Evolutionary conservation across 2,329 filamentous ascomycete genomes (phyloP).

Genomic region (Alternaria ventricosa): DNA sequence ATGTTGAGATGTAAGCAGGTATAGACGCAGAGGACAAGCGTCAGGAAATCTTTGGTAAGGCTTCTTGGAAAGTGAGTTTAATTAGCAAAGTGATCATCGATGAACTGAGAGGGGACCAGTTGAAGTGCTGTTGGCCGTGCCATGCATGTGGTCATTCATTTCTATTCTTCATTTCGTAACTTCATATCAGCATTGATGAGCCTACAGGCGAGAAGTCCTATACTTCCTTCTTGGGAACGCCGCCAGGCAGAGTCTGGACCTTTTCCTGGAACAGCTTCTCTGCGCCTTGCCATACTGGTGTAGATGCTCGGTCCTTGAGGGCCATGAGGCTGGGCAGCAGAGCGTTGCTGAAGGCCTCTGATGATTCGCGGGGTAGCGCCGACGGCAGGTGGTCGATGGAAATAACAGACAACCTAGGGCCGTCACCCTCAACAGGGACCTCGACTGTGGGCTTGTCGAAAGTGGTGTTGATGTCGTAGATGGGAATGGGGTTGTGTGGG

Average conservation of each 20-base stretch:
- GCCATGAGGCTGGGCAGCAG: constrained; percentile 78
- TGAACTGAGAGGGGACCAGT: background rate
- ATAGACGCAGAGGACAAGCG: no score
- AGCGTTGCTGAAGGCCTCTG: constrained; percentile 81
- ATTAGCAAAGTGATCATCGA: background rate
- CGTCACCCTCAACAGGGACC: constrained; percentile 65
- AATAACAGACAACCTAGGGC: constrained; percentile 76
- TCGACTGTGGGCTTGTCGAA: constrained; percentile 87
- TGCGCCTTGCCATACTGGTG: constrained; percentile 83
- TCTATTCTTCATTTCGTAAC: background rate
- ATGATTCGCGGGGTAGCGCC: constrained; percentile 84
- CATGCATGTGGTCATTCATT: background rate
- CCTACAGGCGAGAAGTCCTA: constrained; percentile 8
- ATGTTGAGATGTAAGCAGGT: no score
- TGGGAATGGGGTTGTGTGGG: constrained; percentile 75
- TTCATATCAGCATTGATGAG: background rate
- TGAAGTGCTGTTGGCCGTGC: background rate
- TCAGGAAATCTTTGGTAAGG: no score
- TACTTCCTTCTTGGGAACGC: constrained; percentile 37
- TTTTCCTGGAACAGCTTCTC: constrained; percentile 86
- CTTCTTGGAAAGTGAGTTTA: background rate
- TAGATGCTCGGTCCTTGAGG: constrained; percentile 75
- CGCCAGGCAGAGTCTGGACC: constrained; percentile 70
- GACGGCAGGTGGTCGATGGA: constrained; percentile 59
- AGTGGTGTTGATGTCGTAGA: constrained; percentile 84